These are phyloP conservation scores for Solanum hybrid DNA, from an alignment of 305 asterid genomes.

Conservation along the genomic window DNA sequence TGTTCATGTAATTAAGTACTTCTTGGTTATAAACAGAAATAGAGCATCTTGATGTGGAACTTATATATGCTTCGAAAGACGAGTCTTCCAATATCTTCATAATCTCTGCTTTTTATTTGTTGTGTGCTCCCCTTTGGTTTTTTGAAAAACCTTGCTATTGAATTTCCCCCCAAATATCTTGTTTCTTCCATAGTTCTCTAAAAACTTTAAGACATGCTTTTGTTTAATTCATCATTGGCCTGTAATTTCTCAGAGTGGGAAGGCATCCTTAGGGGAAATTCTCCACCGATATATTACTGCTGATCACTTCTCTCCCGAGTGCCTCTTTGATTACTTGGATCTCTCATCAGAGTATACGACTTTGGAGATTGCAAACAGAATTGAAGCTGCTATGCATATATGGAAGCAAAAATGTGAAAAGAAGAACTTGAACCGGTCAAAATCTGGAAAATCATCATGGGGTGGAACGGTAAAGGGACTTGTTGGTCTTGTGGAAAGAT, in stretches of 20 bases:
- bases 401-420: constrained; percentile 63
- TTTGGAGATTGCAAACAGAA: constrained; percentile 71
- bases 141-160: background rate
- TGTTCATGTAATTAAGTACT: background rate
- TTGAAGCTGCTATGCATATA: constrained; percentile 59
- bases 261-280: constrained; percentile 72
- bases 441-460: constrained; percentile 43
- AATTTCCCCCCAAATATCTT: background rate
- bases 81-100: background rate
- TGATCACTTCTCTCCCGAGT: constrained; percentile 63
- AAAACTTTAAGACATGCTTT: background rate
- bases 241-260: constrained; percentile 53
- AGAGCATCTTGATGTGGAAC: background rate
- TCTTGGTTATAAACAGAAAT: background rate
- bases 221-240: background rate
- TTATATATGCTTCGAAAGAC: background rate
- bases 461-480: constrained; percentile 52
- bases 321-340: constrained; percentile 68
- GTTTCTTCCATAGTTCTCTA: background rate
- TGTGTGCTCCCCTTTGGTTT: background rate
- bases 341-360: constrained; percentile 69
- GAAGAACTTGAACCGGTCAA: constrained; percentile 32
- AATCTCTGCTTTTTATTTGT: background rate
- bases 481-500: constrained; percentile 44
- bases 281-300: constrained; percentile 64